A percentile compares a stretch with the other conserved stretches of the same genome.
Evolutionary conservation across 148 eudicot species (phyloP).

Genomic region (Rhododendron henanense): DNA sequence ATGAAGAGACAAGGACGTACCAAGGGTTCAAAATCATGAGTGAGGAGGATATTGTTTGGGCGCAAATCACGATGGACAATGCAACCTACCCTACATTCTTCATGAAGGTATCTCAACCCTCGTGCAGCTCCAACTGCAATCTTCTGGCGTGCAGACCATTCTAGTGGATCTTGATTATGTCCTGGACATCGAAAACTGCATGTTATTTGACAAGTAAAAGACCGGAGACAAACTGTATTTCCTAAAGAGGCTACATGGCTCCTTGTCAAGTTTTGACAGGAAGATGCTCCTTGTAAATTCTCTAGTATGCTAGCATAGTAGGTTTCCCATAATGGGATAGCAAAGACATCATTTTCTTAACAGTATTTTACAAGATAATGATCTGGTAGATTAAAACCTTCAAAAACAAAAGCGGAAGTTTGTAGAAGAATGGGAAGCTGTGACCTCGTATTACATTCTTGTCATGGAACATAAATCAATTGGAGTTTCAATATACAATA

Average conservation of each 20-base stretch:
- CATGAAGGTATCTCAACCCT: conserved; percentile 91
- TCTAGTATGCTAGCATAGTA: background rate
- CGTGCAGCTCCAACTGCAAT: conserved; percentile 90
- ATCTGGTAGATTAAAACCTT: background rate
- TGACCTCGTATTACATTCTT: background rate
- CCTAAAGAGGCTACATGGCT: background rate
- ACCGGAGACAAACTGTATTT: background rate
- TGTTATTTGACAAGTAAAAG: conserved; percentile 2
- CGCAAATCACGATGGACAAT: conserved; percentile 92
- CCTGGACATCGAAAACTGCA: conserved; percentile 32
- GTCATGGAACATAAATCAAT: background rate
- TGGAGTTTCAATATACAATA: background rate
- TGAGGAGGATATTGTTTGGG: conserved; percentile 81
- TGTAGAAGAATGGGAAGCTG: background rate
- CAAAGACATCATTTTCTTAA: background rate
- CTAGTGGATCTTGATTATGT: conserved; percentile 33
- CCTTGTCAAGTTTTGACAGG: background rate
- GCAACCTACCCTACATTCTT: conserved; percentile 90
- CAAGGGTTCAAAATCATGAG: conserved; percentile 92
- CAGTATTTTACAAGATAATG: background rate
- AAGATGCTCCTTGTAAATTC: background rate
- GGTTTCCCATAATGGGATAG: conserved; percentile 9
- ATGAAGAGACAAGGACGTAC: conserved; percentile 31
- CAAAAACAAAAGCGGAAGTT: background rate
- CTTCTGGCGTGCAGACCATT: conserved; percentile 70